A percentile compares a stretch with the other conserved stretches of the same genome.
Evolutionary conservation across 371 early-diverging fungal genomes (phyloP).

Genomic region (Mortierella sp.): DNA sequence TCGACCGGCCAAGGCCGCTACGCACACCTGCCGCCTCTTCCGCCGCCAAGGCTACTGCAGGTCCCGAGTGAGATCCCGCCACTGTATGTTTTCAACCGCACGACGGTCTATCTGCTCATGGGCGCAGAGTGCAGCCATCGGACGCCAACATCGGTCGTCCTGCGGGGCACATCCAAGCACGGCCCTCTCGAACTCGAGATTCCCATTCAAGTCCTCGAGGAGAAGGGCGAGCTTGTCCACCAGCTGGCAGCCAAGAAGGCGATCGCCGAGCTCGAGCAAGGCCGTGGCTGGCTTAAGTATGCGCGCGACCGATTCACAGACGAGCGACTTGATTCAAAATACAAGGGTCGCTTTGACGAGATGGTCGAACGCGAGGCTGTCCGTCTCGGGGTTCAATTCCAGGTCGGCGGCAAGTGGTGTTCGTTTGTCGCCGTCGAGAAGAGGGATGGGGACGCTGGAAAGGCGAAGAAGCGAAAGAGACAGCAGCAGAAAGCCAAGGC

Average conservation of each 20-base stretch:
- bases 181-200: constrained; percentile 63
- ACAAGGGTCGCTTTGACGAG: constrained; percentile 18
- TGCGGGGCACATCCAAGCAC: constrained; percentile 57
- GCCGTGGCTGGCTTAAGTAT: constrained; percentile 27
- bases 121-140: constrained; percentile 29
- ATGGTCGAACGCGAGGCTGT: constrained; percentile 25
- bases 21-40: constrained; percentile 16
- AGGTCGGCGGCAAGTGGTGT: constrained; percentile 21
- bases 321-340: constrained; percentile 13
- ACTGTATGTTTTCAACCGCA: constrained; percentile 60
- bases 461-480: constrained; percentile 10
- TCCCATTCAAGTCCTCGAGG: constrained; percentile 56
- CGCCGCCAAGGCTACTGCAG: constrained; percentile 43
- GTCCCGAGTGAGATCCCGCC: constrained; percentile 60
- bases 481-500: constrained; percentile 13
- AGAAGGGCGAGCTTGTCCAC: constrained; percentile 53
- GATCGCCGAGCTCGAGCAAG: constrained; percentile 61
- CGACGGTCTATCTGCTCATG: constrained; percentile 60
- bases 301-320: not conserved
- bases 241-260: constrained; percentile 63
- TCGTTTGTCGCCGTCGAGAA: constrained; percentile 22
- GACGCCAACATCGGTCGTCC: constrained; percentile 44
- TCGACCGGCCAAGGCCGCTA: constrained; percentile 7
- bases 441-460: constrained; percentile 5
- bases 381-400: constrained; percentile 18